Percentiles rank a stretch among this genome's conserved stretches.
Conservation (phyloP, 2,329 filamentous ascomycete genomes). For the Geosmithia putterillii region DNA sequence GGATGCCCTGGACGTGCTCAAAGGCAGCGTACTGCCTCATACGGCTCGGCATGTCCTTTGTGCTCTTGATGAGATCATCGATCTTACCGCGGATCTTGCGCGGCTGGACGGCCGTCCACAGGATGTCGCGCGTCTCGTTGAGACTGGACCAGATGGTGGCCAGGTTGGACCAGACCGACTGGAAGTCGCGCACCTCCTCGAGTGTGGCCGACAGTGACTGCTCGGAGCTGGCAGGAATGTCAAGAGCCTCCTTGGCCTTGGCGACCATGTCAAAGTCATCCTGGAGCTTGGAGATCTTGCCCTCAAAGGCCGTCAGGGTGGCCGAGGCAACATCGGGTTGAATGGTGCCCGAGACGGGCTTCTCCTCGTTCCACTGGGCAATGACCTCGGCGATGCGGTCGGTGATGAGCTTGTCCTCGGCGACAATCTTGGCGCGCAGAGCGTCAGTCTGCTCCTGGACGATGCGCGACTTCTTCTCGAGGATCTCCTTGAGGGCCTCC, state of each 20-base stretch:
- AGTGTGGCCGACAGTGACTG: conserved; percentile 74
- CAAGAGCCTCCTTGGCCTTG: conserved; percentile 92
- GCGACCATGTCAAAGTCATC: conserved; percentile 87
- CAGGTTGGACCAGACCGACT: conserved; percentile 92
- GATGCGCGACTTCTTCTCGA: conserved; percentile 85
- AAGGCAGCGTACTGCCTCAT: conserved; percentile 99
- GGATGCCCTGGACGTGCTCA: conserved; percentile 87
- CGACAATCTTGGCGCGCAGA: conserved; percentile 83
- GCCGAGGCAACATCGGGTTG: conserved; percentile 79
- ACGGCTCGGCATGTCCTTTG: conserved; percentile 96
- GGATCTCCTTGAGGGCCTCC: conserved; percentile 83
- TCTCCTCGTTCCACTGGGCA: conserved; percentile 86
- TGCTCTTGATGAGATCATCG: conserved; percentile 91
- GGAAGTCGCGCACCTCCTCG: conserved; percentile 97
- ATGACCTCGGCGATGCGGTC: conserved; percentile 82
- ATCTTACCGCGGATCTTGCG: conserved; percentile 83
- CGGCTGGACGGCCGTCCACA: conserved; percentile 94
- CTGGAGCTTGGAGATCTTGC: conserved; percentile 71
- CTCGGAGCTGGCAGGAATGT: conserved; percentile 69
- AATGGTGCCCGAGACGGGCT: conserved; percentile 90
- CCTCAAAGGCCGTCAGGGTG: conserved; percentile 72
- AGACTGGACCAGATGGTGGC: conserved; percentile 95
- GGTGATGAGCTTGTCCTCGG: conserved; percentile 83
- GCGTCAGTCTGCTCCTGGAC: conserved; percentile 95
- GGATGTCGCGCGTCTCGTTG: conserved; percentile 80